Base-by-base conservation (phyloP, 176 grass and related monocot genomes). In the Lolium rigidum region DNA sequence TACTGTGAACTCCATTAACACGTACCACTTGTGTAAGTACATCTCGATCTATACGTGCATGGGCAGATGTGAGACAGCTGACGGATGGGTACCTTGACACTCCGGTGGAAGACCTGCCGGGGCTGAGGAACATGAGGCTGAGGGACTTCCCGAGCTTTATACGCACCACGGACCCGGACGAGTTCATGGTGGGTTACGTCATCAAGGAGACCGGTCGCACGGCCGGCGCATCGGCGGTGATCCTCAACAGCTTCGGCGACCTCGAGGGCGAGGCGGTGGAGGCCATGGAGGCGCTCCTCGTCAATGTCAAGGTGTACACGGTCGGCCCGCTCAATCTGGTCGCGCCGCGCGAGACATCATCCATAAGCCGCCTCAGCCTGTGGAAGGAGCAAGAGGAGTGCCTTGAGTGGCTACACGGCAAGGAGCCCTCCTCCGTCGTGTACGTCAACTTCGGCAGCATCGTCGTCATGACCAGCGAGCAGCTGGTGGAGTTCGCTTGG, bases 401-500 rank as follows among this genome's bases (percentile, higher is more conserved):
- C 69, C 69, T 72, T 5, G 9, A 21, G 10, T 72, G 69, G 69
- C 69, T 72, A 39, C 18, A 47, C 10, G 69, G 41, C 69, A 41
- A 21, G 69, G 69, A 72, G 41, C 20, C 18, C 10, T 39, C 28
- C 17, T 87, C 91, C 43, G 91, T 93, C 1, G 84, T 93, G 54
- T 90, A 82, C 65, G 88, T 88, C 48, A 93, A 93, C 82, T 93
- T 88, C 77, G 91, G 88, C 2, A 93, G 91, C 88, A 88, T 90
- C 61, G 31, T 38, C 7, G 48, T 80, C 6, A 83, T 80, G 85
- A 66, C 14, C 68, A 14, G 2, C 20, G 81, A 91, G n/a, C 51
- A 73, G 70, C 20, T 73, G 70, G 66, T 63, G 12, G 92, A 97
- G 79, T 97, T 97, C 77, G 95, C 95, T 12, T 97, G 95, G 92